Evolutionary conservation across 352 stramenopile genomes (phyloP).

Genomic region (Phytophthora pisi): DNA sequence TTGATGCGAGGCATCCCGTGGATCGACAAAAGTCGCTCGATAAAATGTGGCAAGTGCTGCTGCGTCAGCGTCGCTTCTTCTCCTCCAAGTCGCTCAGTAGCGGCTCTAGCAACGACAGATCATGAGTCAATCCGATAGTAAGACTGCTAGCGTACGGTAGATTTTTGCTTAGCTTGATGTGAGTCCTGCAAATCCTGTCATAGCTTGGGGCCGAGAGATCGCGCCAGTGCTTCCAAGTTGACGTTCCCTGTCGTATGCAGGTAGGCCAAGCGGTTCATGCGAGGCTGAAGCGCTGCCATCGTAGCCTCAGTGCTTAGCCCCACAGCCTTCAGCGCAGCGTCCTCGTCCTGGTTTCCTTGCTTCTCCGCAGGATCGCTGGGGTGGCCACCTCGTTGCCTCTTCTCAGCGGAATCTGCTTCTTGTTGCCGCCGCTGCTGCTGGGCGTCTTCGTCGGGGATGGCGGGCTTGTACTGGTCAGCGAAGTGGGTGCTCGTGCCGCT

Average conservation of each 20-base stretch:
- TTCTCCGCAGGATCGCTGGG: conserved; percentile 3
- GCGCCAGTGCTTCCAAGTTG: conserved; percentile 29
- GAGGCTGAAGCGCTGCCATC: conserved; percentile 31
- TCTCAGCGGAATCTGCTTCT: conserved; percentile 1
- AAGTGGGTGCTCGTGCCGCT: neutral
- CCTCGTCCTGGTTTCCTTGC: conserved; percentile 25
- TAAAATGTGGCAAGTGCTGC: conserved; percentile 61
- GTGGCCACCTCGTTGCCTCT: neutral
- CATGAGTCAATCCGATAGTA: conserved; percentile 3
- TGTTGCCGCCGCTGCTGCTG: conserved; percentile 4
- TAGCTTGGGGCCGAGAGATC: conserved; percentile 29
- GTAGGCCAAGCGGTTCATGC: conserved; percentile 32
- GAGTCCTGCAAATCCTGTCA: conserved; percentile 2
- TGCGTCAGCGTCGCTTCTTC: conserved; percentile 64
- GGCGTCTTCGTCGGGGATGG: neutral
- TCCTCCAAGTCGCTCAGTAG: conserved; percentile 59
- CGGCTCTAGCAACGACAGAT: conserved; percentile 49
- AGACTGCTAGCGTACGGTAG: neutral
- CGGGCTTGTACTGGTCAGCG: neutral
- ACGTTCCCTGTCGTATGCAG: conserved; percentile 22
- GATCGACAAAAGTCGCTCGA: conserved; percentile 36
- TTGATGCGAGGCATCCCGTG: conserved; percentile 7
- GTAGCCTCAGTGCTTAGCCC: conserved; percentile 14
- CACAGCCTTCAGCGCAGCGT: neutral
- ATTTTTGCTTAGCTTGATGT: conserved; percentile 1